phyloP scores from a whole-genome alignment of 805 yeast species.

The Lipomyces yamanashiensis region DNA sequence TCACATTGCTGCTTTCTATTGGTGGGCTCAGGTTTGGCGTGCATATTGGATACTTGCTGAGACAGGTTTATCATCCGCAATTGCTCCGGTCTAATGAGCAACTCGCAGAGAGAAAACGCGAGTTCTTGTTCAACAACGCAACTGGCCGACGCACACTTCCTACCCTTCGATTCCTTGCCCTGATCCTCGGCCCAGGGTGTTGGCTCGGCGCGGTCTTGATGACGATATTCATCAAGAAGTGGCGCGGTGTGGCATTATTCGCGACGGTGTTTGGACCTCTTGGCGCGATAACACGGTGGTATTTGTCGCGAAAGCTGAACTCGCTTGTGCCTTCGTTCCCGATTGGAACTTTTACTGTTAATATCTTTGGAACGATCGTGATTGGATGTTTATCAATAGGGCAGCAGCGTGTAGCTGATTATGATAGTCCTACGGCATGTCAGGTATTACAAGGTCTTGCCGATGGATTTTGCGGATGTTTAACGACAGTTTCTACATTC shows the following conservation, averaged over 20 bases:
- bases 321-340: conserved; percentile 30
- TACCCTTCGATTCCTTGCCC: conserved; percentile 7
- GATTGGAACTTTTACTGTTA: conserved; percentile 39
- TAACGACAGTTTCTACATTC: conserved; percentile 39
- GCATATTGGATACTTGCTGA: conserved; percentile 28
- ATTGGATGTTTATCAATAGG: conserved; percentile 16
- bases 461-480: conserved; percentile 39
- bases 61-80: background rate
- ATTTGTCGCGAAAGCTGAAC: conserved; percentile 32
- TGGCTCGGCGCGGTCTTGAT: conserved; percentile 38
- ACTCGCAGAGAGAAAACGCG: background rate
- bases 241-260: conserved; percentile 38
- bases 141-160: conserved; percentile 8
- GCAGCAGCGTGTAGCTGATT: conserved; percentile 7
- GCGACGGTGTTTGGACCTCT: conserved; percentile 37
- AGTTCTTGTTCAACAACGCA: conserved; percentile 12
- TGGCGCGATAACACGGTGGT: conserved; percentile 37
- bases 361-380: conserved; percentile 36
- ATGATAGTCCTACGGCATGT: conserved; percentile 16
- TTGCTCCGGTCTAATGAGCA: background rate
- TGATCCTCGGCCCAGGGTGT: conserved; percentile 31
- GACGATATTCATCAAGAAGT: conserved; percentile 27
- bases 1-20: conserved; percentile 35
- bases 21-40: conserved; percentile 35
- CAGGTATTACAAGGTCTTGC: conserved; percentile 35